Evolutionary conservation across 2,329 filamentous ascomycete species (phyloP).

Genomic region (Fusarium tricinctum): DNA sequence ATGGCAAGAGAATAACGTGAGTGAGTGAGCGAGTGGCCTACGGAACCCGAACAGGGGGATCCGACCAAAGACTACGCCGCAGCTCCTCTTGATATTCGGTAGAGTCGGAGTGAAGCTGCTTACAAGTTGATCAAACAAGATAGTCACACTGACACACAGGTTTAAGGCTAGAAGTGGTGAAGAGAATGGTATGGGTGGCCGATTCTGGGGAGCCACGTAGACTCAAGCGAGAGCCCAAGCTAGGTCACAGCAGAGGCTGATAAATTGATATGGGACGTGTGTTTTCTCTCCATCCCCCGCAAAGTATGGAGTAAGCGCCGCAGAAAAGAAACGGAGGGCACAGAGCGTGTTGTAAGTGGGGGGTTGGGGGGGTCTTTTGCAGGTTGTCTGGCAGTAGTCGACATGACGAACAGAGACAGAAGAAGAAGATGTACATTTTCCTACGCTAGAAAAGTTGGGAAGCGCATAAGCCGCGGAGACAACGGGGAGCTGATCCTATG

Average conservation of each 20-base stretch:
- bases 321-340: conserved; percentile 6
- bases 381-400: conserved; percentile 9
- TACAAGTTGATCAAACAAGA: background rate
- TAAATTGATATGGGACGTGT: conserved; percentile 6
- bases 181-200: background rate
- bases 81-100: background rate
- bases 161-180: background rate
- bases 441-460: conserved; percentile 23
- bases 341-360: conserved; percentile 14
- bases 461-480: conserved; percentile 41
- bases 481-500: conserved; percentile 18
- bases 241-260: conserved; percentile 24
- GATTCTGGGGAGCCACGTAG: conserved; percentile 8
- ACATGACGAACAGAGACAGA: background rate
- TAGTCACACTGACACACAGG: conserved; percentile 13
- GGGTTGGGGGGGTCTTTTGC: background rate
- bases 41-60: conserved; percentile 23
- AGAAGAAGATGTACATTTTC: background rate
- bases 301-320: conserved; percentile 8
- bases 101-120: background rate
- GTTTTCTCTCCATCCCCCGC: conserved; percentile 11
- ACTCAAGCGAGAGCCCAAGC: conserved; percentile 4
- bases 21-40: background rate
- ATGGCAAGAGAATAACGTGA: conserved; percentile 25
- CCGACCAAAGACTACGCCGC: conserved; percentile 18